Percentiles rank a stretch among this genome's conserved stretches.
phyloP scores from a whole-genome alignment of 2,329 filamentous ascomycete species.

The Colletotrichum cereale region DNA sequence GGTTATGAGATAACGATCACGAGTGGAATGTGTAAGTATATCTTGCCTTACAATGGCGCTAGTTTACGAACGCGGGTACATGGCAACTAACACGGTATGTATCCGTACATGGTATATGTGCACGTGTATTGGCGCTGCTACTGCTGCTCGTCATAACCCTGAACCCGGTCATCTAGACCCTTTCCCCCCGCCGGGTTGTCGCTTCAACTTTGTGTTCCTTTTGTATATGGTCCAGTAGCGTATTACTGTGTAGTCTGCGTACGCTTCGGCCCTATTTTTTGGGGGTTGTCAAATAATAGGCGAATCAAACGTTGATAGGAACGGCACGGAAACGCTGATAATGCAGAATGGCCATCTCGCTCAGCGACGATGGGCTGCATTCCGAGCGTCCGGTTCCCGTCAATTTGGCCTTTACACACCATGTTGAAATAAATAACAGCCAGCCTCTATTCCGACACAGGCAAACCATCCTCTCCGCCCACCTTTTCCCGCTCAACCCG shows the following conservation, averaged over 20 bases:
- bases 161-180: slow-evolving; percentile 15
- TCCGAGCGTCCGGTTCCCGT: slow-evolving; percentile 7
- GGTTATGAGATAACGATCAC: background rate
- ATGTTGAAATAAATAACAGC: background rate
- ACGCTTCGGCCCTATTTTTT: slow-evolving; percentile 17
- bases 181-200: background rate
- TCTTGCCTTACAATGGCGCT: background rate
- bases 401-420: background rate
- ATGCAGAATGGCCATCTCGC: slow-evolving; percentile 4
- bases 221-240: no score
- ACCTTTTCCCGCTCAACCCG: background rate
- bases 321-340: background rate
- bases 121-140: background rate
- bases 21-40: no score
- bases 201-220: background rate
- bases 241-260: no score
- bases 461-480: no score
- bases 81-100: no score
- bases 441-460: background rate
- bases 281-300: background rate
- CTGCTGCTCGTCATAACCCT: background rate
- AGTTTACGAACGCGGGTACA: background rate
- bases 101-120: no score
- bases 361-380: background rate
- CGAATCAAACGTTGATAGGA: slow-evolving; percentile 9